Percentiles rank a stretch among this genome's conserved stretches.
These are phyloP conservation scores for Nicotiana undulata DNA, from an alignment of 257 asterid genomes.

Conservation along the genomic window DNA sequence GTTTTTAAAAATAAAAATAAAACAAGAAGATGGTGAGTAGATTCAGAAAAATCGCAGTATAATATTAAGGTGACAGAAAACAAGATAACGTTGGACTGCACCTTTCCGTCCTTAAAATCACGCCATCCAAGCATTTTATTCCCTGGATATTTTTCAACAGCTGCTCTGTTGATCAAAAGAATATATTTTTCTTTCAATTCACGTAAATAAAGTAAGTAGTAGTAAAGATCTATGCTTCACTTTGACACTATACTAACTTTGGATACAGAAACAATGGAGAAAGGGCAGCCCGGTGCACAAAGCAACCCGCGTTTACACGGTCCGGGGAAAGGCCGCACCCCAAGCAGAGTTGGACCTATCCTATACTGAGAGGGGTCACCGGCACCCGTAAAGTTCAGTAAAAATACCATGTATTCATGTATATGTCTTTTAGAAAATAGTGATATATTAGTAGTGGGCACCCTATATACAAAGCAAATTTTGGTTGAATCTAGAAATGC, in stretches of 20 bases:
- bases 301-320: too few species aligned
- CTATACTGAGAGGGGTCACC: too few species aligned
- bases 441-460: too few species aligned
- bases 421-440: too few species aligned
- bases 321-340: too few species aligned
- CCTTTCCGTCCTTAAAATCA: conserved; percentile 43
- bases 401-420: too few species aligned
- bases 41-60: neutral
- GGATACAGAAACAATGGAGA: neutral
- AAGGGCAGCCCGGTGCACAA: neutral
- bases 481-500: too few species aligned
- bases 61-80: neutral
- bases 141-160: conserved; percentile 55
- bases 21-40: neutral
- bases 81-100: conserved; percentile 10
- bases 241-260: neutral
- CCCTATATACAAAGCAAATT: too few species aligned
- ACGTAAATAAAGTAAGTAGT: neutral
- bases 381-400: too few species aligned
- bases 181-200: neutral
- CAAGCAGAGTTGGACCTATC: too few species aligned
- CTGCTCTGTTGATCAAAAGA: conserved; percentile 37
- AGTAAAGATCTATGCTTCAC: neutral
- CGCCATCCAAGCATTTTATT: conserved; percentile 97
- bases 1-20: neutral